Percentiles rank a stretch among this genome's conserved stretches.
Conservation (phyloP, 148 eudicot species). For the Rhododendron molle region DNA sequence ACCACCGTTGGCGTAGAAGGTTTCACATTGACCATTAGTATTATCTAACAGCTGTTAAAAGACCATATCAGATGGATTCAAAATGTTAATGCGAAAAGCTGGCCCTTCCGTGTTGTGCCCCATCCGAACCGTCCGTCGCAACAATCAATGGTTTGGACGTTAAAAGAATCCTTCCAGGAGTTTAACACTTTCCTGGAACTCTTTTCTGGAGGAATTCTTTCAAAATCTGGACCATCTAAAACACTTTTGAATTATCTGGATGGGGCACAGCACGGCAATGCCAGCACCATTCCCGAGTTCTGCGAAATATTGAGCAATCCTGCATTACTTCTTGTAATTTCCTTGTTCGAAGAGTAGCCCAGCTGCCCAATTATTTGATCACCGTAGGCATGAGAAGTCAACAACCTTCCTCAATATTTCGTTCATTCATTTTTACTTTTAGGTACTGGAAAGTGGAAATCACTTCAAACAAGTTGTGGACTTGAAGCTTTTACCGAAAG, state of each 20-base stretch:
- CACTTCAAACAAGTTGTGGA: background rate
- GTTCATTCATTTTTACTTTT: background rate
- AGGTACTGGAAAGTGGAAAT: background rate
- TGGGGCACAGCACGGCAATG: too few relatives aligned
- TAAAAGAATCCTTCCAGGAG: too few relatives aligned
- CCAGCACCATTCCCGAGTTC: too few relatives aligned
- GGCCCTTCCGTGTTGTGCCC: too few relatives aligned
- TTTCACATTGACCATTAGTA: background rate
- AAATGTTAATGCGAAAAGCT: too few relatives aligned
- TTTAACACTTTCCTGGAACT: too few relatives aligned
- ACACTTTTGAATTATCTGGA: too few relatives aligned
- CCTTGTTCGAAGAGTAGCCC: background rate
- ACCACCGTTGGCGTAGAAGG: background rate
- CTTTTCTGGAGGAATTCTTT: too few relatives aligned
- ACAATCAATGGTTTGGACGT: too few relatives aligned
- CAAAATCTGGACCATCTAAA: too few relatives aligned
- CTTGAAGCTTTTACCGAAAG: background rate
- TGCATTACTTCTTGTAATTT: background rate
- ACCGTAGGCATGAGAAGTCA: too few relatives aligned
- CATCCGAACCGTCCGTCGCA: too few relatives aligned
- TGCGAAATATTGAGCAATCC: background rate
- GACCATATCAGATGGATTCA: background rate
- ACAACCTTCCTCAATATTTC: background rate
- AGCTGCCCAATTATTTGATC: background rate
- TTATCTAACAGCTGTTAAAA: background rate